phyloP scores from a whole-genome alignment of 257 asterid genomes.

The Cordia subcordata region DNA sequence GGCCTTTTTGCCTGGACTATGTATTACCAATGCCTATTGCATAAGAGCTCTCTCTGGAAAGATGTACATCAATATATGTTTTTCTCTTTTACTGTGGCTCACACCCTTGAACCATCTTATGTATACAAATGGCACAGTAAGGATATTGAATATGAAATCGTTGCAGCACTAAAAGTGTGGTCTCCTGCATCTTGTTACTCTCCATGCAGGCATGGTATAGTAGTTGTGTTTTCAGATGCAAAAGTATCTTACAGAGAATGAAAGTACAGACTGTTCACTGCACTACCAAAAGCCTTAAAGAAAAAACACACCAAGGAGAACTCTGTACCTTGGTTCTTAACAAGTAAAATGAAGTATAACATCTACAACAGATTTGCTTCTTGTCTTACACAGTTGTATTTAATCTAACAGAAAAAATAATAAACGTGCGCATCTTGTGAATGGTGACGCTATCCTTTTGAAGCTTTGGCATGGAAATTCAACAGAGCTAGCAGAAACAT shows the following conservation, averaged over 20 bases:
- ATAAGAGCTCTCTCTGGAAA: too few relatives aligned
- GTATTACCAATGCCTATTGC: too few relatives aligned
- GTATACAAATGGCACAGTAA: too few relatives aligned
- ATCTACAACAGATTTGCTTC: neutral
- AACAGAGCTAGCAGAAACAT: conserved; percentile 55
- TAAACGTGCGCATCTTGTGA: neutral
- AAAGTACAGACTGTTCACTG: conserved; percentile 22
- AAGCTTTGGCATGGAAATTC: conserved; percentile 2
- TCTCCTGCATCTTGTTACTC: too few relatives aligned
- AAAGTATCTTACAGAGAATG: conserved; percentile 12
- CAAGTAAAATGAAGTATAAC: conserved; percentile 7
- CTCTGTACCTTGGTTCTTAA: conserved; percentile 7
- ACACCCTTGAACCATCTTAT: too few relatives aligned
- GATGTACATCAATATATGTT: too few relatives aligned
- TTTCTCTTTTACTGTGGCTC: neutral
- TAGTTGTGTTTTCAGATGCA: conserved; percentile 1
- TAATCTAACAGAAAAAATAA: neutral
- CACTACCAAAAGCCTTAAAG: conserved; percentile 29
- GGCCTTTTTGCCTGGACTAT: too few relatives aligned
- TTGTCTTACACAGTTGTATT: neutral
- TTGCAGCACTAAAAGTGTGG: too few relatives aligned
- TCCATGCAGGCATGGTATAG: neutral
- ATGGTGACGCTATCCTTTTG: neutral
- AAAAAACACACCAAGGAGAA: conserved; percentile 14
- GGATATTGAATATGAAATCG: too few relatives aligned